These are phyloP conservation scores for Phyllachora maydis DNA, from an alignment of 2,329 filamentous ascomycete species.

Conservation along the genomic window DNA sequence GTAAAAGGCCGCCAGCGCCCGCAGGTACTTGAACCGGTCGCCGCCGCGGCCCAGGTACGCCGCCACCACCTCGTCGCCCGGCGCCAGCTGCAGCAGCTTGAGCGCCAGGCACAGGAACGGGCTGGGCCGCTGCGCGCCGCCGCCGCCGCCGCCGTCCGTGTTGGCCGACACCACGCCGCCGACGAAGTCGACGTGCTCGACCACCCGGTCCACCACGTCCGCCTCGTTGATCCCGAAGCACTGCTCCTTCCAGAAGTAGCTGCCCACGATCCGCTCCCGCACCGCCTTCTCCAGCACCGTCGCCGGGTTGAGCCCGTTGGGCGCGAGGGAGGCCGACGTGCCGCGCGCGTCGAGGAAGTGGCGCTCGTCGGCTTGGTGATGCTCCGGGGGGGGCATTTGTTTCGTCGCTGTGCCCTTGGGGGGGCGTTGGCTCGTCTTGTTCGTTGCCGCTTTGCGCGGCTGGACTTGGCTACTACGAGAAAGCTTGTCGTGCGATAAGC, in stretches of 20 bases:
- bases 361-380: conserved; percentile 60
- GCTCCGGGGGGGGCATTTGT: too few species aligned
- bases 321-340: conserved; percentile 53
- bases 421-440: conserved; percentile 3
- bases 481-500: too few species aligned
- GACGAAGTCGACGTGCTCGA: conserved; percentile 60
- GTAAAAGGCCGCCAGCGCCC: conserved; percentile 81
- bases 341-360: conserved; percentile 82
- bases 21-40: conserved; percentile 67
- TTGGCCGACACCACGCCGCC: too few species aligned
- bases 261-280: conserved; percentile 84
- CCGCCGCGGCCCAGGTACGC: conserved; percentile 65
- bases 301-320: conserved; percentile 80
- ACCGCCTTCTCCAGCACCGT: conserved; percentile 91
- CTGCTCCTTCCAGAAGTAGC: conserved; percentile 97
- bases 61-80: conserved; percentile 54
- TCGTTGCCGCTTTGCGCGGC: too few species aligned
- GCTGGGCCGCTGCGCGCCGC: conserved; percentile 65
- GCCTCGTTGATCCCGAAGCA: conserved; percentile 86
- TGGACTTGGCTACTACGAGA: too few species aligned
- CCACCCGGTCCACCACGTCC: conserved; percentile 71
- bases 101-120: conserved; percentile 89
- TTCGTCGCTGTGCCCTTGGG: conserved; percentile 17
- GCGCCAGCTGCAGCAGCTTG: conserved; percentile 78
- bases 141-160: conserved; percentile 85